Evolutionary conservation across 1,139 yeast genomes (phyloP), one percentile per base, ranked within the genome.

Genomic region (Blastobotrys niveus): DNA sequence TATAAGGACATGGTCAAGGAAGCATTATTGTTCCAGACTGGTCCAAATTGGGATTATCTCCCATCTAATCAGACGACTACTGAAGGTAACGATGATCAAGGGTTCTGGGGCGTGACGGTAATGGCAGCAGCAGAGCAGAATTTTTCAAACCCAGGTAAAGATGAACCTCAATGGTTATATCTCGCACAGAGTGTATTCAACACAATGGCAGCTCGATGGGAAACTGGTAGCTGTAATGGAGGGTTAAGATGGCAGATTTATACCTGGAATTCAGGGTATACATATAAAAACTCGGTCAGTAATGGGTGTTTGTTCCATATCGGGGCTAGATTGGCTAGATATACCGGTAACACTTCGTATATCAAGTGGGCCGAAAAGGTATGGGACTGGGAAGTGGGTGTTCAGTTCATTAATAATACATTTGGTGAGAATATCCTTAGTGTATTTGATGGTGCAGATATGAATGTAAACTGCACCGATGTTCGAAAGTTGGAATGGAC

Each of bases 31-130:
- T 76, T 71, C 58, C 95, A 86, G 64, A 71, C 71, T 9, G 95
- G 95, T 22, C 66, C 70, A 17, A 73, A 78, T 60, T 66, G 75
- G 62, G 78, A 84, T 63, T 86, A 78, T 64, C 75, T 85, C 62
- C 95, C 95, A 1, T 64, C 77, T 44, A 82, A 82, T 62, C 89
- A 84, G 63, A 71, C 85, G 10, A 72, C 80, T 17, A 29, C 86
- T 7, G 94, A 85, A 63, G 96, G 95, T 60, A 87, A 87, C 58
- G 96, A 87, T 69, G 96, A 87, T 71, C 94, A 86, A 66, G 94
- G 86, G 0, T 82, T 86, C 53, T 87, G 95, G 95, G 95, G 89
- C 0, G 68, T 87, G 45, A 79, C 91, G 0, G 91, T 74, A 3
- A 80, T 87, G 80, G 79, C 74, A 25, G 95, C 95, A 1, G 83